Evolutionary conservation across 257 asterid genomes (phyloP).

Genomic region (Paulownia fortunei): DNA sequence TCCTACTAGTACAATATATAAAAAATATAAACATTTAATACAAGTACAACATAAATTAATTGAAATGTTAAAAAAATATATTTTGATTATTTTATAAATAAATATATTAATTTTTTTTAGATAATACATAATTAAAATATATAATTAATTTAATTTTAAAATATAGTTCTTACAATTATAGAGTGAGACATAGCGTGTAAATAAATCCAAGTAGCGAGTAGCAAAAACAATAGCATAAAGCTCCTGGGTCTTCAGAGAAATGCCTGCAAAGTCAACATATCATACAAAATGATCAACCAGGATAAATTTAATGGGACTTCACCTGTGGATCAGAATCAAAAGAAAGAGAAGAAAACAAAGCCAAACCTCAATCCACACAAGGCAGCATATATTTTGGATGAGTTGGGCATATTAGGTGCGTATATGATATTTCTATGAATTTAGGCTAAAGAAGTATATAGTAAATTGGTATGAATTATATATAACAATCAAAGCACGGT

Average conservation of each 20-base stretch:
- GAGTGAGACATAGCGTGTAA: conserved; percentile 66
- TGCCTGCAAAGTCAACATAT: conserved; percentile 55
- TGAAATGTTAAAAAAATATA: no score
- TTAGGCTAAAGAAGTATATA: neutral
- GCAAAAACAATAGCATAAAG: conserved; percentile 85
- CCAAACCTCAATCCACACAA: neutral
- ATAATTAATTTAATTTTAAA: no score
- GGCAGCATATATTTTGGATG: neutral
- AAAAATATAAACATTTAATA: no score
- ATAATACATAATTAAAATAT: no score
- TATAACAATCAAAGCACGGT: neutral
- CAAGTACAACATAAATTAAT: no score
- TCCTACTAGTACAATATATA: no score
- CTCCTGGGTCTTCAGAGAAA: conserved; percentile 90
- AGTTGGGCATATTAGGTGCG: neutral
- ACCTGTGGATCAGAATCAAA: conserved; percentile 8
- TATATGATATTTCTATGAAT: neutral
- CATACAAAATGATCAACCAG: conserved; percentile 15
- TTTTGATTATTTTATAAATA: no score
- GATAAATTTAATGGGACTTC: neutral
- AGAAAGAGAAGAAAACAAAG: neutral
- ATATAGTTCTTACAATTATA: no score
- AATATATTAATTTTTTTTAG: no score
- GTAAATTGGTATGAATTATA: neutral
- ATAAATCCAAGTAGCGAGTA: conserved; percentile 85